Base-by-base conservation (phyloP, 140 eudicot species). In the Ambrosia hybrid region DNA sequence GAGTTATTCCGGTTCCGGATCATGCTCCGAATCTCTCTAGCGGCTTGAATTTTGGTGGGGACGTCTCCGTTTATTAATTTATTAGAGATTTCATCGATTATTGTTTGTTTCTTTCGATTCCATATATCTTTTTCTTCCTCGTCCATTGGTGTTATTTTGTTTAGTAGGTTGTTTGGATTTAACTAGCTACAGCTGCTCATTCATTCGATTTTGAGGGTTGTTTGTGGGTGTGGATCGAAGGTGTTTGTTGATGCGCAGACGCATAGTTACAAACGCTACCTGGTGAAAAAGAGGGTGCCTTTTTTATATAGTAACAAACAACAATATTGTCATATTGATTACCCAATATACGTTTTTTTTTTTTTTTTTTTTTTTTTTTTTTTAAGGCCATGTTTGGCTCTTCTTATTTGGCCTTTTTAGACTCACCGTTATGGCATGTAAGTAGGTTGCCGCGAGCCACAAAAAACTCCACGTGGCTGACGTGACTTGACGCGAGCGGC, bases 11-110 rank as follows among this genome's bases (percentile, higher is more conserved):
- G 80, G 0, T 81, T 87, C 41, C 89, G 82, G 0, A 90, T 85
- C 59, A 90, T 76, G 68, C 71, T 85, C 55, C 95, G 51, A 16
- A 90, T 79, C 21, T 87, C 87, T 67, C 79, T 76, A 68, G 95
- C 91, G 12, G 95, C 91, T 79, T 85, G 87, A 39, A 85, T 87
- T 68, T 83, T 82, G 4, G 80, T 65, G 0, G 10, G 6, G 1
- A 90, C 73, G 38, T 87, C 81, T 9, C 88, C 97, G 3, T 55
- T 57, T 38, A 73, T 82, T 17, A 85, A 65, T 45, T 46, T 78
- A 64, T 75, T 45, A 41, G 82, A 66, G 3, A 83, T 81, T 76
- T 86, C 83, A 51, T 81, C 82, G 52, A 83, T 80, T 66, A 78
- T 36, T 41, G 81, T 49, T 57, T 70, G 71, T 63, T 79, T 73